Evolutionary conservation across 225 moss, liverwort and hornwort genomes (phyloP).

Genomic region (Polytrichum commune): DNA sequence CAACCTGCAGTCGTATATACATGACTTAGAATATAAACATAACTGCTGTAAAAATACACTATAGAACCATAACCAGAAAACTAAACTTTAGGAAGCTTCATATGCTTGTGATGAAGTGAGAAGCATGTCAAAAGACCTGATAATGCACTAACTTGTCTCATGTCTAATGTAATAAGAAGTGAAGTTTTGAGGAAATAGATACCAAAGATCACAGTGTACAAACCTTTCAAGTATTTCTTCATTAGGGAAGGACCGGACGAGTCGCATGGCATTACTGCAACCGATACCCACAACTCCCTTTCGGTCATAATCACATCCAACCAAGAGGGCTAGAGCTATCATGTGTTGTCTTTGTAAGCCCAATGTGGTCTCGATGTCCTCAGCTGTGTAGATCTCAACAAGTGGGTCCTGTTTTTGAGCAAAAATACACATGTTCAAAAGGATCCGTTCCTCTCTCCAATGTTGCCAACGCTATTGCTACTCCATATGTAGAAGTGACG

Average conservation of each 20-base stretch:
- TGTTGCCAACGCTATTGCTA: not conserved
- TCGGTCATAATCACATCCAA: slow-evolving; percentile 49
- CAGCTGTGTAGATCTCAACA: slow-evolving; percentile 31
- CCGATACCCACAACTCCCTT: slow-evolving; percentile 46
- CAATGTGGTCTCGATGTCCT: slow-evolving; percentile 25
- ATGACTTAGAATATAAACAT: not conserved
- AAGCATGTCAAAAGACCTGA: no score
- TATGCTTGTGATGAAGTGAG: no score
- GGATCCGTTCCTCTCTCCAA: not conserved
- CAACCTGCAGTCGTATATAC: slow-evolving; percentile 13
- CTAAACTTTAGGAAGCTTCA: no score
- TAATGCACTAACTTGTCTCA: no score
- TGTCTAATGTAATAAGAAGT: no score
- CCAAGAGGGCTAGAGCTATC: slow-evolving; percentile 48
- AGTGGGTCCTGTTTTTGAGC: slow-evolving; percentile 25
- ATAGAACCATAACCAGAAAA: no score
- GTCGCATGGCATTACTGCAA: slow-evolving; percentile 29
- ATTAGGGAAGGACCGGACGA: slow-evolving; percentile 25
- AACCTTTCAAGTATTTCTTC: slow-evolving; percentile 43
- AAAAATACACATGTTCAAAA: not conserved
- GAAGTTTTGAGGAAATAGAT: no score
- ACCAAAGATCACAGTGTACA: not conserved
- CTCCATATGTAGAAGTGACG: not conserved
- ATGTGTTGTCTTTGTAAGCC: slow-evolving; percentile 35
- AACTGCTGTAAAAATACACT: no score